Evolutionary conservation across 1,139 yeast species (phyloP), one percentile per base, ranked within the genome.

Genomic region (Diutina siamensis): DNA sequence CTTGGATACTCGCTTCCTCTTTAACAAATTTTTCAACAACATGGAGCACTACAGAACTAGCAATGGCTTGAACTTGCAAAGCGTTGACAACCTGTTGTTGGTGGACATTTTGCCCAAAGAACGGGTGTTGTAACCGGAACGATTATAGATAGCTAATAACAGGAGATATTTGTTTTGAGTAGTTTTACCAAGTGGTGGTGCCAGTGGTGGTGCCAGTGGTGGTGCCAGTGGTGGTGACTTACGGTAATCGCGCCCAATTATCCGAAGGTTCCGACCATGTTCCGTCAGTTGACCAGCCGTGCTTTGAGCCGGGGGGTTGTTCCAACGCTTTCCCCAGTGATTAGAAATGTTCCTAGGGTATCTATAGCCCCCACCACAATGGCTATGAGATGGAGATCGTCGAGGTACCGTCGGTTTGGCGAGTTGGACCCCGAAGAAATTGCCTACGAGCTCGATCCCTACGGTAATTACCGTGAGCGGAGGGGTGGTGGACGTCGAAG

Each of bases 71-170:
- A 68, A 67, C 52, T 68, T 72, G 55, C 68, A 70, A 47, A 61
- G 66, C 48, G 64, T 67, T 50, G 70, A 67, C 47, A 71, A 72
- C 54, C 74, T 78, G 58, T 71, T 87, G 55, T 71, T 87, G 55
- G 84, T 83, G 44, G 94, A 84, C 57, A 78, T 85, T 48, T 75
- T 88, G 53, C 86, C 96, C 51, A 84, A 81, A 64, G 92, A 83
- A 64, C 82, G 97, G 67, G 95, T 44, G 25, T 12, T 40, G 34
- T 38, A 38, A 21, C 15, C 15, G 4, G 17, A 8, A 20, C 17
- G 34, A 7, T 31, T 31, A 31, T 31, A 31, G 34, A 31, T 31
- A 12, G 15, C 5, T 31, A 31, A 31, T 9, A 25, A 7, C 9
- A 25, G n/a, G n/a, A n/a, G n/a, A n/a, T n/a, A n/a, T n/a, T n/a